These are phyloP conservation scores for Penicillium herquei DNA, from an alignment of 495 filamentous ascomycete genomes.

Conservation along the genomic window DNA sequence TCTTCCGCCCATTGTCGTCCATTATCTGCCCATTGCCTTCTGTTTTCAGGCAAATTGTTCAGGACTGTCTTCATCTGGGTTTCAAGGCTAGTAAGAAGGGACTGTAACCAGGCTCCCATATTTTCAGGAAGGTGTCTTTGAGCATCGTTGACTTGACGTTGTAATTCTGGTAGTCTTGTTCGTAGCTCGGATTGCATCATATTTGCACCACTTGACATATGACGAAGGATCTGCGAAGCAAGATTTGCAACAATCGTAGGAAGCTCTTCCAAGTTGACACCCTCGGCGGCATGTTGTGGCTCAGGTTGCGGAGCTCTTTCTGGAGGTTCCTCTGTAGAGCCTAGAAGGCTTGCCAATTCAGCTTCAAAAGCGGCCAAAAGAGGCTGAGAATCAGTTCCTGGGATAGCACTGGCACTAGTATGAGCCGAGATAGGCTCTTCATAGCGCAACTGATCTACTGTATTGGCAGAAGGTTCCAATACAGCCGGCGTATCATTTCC, in stretches of 20 bases:
- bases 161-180: conserved; percentile 39
- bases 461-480: not conserved
- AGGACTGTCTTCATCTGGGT: conserved; percentile 39
- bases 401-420: not conserved
- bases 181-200: conserved; percentile 37
- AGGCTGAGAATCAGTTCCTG: conserved; percentile 24
- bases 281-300: conserved; percentile 13
- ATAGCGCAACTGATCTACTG: conserved; percentile 1
- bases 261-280: conserved; percentile 14
- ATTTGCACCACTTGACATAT: conserved; percentile 35
- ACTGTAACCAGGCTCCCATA: conserved; percentile 38
- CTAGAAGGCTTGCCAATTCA: conserved; percentile 48
- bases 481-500: not conserved
- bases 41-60: conserved; percentile 42
- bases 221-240: conserved; percentile 29
- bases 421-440: not conserved
- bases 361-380: conserved; percentile 51
- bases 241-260: conserved; percentile 30
- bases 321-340: conserved; percentile 22
- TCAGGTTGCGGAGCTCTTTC: conserved; percentile 15
- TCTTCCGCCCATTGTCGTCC: conserved; percentile 35
- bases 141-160: conserved; percentile 38
- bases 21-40: conserved; percentile 33
- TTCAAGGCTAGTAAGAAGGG: conserved; percentile 42
- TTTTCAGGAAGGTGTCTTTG: conserved; percentile 42